phyloP scores from a whole-genome alignment of 345 rosid genomes.

The Tarenaya hassleriana region DNA sequence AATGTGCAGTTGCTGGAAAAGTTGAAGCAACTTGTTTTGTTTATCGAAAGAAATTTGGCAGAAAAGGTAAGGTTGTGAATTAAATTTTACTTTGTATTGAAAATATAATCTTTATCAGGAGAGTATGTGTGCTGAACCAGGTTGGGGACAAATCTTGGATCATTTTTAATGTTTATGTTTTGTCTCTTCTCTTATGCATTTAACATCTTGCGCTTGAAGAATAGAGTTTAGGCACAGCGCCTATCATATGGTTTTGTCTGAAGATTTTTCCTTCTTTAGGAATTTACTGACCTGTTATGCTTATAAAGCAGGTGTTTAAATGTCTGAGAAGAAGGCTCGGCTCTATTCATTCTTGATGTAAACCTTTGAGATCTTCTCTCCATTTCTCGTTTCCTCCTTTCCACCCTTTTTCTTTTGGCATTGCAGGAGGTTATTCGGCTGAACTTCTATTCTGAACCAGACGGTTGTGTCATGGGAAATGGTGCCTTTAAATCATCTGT shows the following conservation, averaged over 20 bases:
- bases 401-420: conserved; percentile 11
- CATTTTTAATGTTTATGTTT: background rate
- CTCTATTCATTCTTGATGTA: no score
- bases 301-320: no score
- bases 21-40: conserved; percentile 81
- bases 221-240: no score
- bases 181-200: no score
- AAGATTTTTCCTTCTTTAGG: no score
- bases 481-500: conserved; percentile 74
- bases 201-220: no score
- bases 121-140: background rate
- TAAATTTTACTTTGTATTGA: conserved; percentile 10
- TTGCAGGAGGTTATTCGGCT: conserved; percentile 54
- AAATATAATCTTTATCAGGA: background rate
- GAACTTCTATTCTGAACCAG: conserved; percentile 87
- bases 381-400: background rate
- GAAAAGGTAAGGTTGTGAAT: conserved; percentile 43
- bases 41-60: conserved; percentile 66
- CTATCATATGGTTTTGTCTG: no score
- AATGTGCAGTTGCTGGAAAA: conserved; percentile 77
- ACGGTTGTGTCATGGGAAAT: conserved; percentile 86
- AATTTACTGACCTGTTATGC: no score
- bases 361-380: no score
- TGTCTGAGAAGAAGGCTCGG: no score
- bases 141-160: background rate